Percentiles rank a stretch among this genome's conserved stretches.
phyloP scores from a whole-genome alignment of 2,329 filamentous ascomycete genomes.

The Venturia oleaginea region DNA sequence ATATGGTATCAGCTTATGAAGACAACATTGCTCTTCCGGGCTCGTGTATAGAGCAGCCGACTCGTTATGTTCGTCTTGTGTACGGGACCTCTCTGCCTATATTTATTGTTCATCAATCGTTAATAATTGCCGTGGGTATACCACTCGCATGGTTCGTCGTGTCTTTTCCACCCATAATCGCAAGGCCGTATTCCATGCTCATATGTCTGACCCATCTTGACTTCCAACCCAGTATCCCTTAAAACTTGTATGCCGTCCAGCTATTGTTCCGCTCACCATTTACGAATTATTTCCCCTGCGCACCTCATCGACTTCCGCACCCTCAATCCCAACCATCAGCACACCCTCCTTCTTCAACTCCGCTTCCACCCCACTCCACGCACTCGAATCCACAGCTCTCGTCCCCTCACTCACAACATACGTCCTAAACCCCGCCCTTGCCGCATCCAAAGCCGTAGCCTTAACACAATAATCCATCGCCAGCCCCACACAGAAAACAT shows the following conservation, averaged over 20 bases:
- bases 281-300: background rate
- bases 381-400: slow-evolving; percentile 54
- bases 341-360: slow-evolving; percentile 54
- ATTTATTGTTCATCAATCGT: background rate
- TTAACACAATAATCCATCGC: slow-evolving; percentile 88
- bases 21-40: too few relatives aligned
- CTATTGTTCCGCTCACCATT: background rate
- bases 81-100: background rate
- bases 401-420: slow-evolving; percentile 73
- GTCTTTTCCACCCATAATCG: too few relatives aligned
- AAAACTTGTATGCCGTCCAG: background rate
- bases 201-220: background rate
- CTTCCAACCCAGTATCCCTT: too few relatives aligned
- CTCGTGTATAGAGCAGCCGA: background rate
- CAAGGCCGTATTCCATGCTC: background rate
- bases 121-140: background rate
- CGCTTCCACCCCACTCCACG: slow-evolving; percentile 47
- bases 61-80: too few relatives aligned
- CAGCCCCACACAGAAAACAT: slow-evolving; percentile 79
- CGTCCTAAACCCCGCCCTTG: slow-evolving; percentile 63
- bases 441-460: slow-evolving; percentile 69
- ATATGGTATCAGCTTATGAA: too few relatives aligned
- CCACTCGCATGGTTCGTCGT: background rate
- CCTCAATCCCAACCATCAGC: slow-evolving; percentile 48
- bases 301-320: slow-evolving; percentile 42